These are phyloP conservation scores for Bruguiera sexangula DNA, from an alignment of 345 rosid species.

Conservation along the genomic window DNA sequence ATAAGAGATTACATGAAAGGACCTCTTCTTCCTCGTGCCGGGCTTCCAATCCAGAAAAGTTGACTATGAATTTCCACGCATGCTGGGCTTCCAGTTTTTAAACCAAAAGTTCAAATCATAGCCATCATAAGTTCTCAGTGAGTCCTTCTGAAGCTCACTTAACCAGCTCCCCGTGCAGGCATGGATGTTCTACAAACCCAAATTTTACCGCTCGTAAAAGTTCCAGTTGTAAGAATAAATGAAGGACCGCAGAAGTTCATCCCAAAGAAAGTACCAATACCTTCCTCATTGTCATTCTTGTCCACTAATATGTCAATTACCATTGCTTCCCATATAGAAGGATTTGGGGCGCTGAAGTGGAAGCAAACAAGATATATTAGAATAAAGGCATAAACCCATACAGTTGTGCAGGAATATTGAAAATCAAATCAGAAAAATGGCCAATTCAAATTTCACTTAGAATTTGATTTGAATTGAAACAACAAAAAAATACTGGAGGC, in stretches of 20 bases:
- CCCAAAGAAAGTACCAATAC: slow-evolving; percentile 84
- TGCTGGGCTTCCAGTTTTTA: slow-evolving; percentile 96
- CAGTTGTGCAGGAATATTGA: not conserved
- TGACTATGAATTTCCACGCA: slow-evolving; percentile 87
- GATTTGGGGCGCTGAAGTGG: slow-evolving; percentile 73
- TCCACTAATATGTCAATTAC: slow-evolving; percentile 85
- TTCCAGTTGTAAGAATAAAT: slow-evolving; percentile 88
- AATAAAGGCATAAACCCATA: not conserved
- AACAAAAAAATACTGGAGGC: no score
- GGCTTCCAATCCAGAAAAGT: slow-evolving; percentile 79
- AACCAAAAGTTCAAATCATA: slow-evolving; percentile 87
- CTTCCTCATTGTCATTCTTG: slow-evolving; percentile 84
- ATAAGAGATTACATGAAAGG: slow-evolving; percentile 34
- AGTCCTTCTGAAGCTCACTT: slow-evolving; percentile 90
- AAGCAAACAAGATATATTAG: slow-evolving; percentile 25
- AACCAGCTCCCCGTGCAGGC: slow-evolving; percentile 99
- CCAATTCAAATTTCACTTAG: not conserved
- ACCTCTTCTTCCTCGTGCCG: slow-evolving; percentile 97
- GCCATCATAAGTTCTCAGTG: slow-evolving; percentile 80
- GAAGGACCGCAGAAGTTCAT: slow-evolving; percentile 92
- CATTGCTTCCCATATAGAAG: slow-evolving; percentile 92
- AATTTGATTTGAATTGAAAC: not conserved
- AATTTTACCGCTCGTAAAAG: slow-evolving; percentile 97
- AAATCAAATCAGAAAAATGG: not conserved
- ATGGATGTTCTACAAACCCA: slow-evolving; percentile 93